Evolutionary conservation across 352 stramenopile genomes (phyloP).

Genomic region (Thraustochytrium striatum): DNA sequence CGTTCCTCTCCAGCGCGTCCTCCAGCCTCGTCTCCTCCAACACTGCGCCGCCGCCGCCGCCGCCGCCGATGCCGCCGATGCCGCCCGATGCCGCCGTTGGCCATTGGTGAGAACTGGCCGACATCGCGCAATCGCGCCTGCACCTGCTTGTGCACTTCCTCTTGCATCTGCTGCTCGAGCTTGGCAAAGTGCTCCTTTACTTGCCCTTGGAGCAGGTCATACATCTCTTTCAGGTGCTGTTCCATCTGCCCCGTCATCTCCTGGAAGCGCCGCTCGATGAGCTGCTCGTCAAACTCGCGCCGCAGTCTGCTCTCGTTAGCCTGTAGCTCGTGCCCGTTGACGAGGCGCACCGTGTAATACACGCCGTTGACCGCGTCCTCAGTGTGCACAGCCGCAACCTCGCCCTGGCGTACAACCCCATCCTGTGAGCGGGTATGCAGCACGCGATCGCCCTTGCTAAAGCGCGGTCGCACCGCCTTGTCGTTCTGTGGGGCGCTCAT

Average conservation of each 20-base stretch:
- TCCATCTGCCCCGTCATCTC: no score
- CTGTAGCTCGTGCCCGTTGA: conserved; percentile 14
- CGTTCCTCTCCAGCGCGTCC: not conserved
- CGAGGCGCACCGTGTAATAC: conserved; percentile 38
- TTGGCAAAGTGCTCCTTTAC: no score
- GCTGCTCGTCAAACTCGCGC: conserved; percentile 1
- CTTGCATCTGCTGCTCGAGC: no score
- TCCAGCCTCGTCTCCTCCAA: not conserved
- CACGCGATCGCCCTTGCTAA: conserved; percentile 16
- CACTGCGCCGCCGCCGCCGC: not conserved
- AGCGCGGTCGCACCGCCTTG: not conserved
- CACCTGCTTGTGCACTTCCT: no score
- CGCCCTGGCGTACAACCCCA: not conserved
- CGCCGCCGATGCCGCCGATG: not conserved
- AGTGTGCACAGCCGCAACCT: conserved; percentile 16
- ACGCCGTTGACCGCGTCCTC: conserved; percentile 37
- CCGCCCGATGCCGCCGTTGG: no score
- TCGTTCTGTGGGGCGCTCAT: no score
- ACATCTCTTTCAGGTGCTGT: no score
- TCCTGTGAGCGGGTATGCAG: not conserved
- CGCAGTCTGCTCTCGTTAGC: conserved; percentile 11
- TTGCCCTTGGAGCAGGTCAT: no score
- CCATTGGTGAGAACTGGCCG: no score
- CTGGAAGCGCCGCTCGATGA: no score
- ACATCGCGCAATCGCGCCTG: no score